Percentiles rank a stretch among this genome's conserved stretches.
phyloP scores from a whole-genome alignment of 495 filamentous ascomycete genomes.

The Acidiella bohemica region DNA sequence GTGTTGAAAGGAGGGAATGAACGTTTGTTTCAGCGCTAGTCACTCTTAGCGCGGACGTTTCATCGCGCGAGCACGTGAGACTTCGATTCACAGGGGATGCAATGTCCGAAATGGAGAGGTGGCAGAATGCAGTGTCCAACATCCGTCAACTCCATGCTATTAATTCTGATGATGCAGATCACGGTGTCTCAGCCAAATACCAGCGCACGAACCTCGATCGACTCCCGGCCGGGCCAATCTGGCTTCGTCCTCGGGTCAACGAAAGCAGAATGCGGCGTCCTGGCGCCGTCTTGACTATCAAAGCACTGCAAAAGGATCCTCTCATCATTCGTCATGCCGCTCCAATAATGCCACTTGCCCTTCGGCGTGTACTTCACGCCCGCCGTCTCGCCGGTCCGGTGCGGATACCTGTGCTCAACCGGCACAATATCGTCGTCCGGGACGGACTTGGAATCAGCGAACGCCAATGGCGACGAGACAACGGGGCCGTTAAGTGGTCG shows the following conservation, averaged over 20 bases:
- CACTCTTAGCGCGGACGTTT: no score
- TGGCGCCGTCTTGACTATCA: constrained; percentile 50
- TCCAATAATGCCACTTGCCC: constrained; percentile 67
- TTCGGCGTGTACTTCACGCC: constrained; percentile 44
- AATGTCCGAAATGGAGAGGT: no score
- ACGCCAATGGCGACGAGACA: constrained; percentile 53
- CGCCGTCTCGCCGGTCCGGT: constrained; percentile 64
- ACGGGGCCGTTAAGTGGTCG: constrained; percentile 63
- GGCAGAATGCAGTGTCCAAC: no score
- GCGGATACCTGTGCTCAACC: constrained; percentile 63
- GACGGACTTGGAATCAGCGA: constrained; percentile 50
- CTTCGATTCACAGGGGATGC: no score
- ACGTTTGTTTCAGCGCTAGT: no score
- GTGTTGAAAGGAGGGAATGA: no score
- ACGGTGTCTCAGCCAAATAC: constrained; percentile 63
- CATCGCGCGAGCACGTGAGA: no score
- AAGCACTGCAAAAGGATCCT: constrained; percentile 71
- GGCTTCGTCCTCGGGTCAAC: constrained; percentile 48
- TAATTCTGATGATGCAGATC: no score
- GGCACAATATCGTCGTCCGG: constrained; percentile 50
- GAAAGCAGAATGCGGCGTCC: constrained; percentile 76
- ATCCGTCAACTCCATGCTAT: no score
- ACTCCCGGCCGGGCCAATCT: constrained; percentile 44
- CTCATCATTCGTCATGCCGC: constrained; percentile 63
- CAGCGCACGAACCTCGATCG: constrained; percentile 76